Evolutionary conservation across 768 basidiomycete genomes (phyloP), one percentile per base, ranked within the genome.

Genomic region (Punctularia strigosozonata): DNA sequence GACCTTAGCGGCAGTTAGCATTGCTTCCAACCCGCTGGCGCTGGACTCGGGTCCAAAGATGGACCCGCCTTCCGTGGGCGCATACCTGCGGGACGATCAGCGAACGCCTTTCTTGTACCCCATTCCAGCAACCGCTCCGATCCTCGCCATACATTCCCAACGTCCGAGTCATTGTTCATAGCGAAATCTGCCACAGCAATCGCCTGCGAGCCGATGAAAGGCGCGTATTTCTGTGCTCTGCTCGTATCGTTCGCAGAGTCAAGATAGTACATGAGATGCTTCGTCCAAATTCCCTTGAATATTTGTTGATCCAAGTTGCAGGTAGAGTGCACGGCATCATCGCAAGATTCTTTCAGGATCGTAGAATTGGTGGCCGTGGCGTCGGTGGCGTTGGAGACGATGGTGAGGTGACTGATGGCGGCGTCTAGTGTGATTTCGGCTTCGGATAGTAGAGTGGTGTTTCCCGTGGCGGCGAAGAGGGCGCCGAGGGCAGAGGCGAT

Each of bases 31-130:
- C 26, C 26, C 26, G 26, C 26, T 28, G 10, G 26, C 15, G 26
- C 26, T 28, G 10, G 26, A 8, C 26, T 28, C 26, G 15, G 58
- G 51, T 30, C 48, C 48, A 46, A 51, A 56, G 20, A 46, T 25
- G 1, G 51, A 51, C 8, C 56, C 58, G 17, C 55, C 54, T 39
- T 48, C 14, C 25, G 51, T 18, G 5, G 43, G 37, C 3, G 57
- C 52, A 35, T 60, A 59, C 59, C 60, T n/a, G n/a, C n/a, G n/a
- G n/a, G n/a, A n/a, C n/a, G n/a, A n/a, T n/a, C n/a, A n/a, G n/a
- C n/a, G n/a, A n/a, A n/a, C n/a, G n/a, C n/a, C n/a, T n/a, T n/a
- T n/a, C n/a, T n/a, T n/a, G n/a, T n/a, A 28, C 8, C 26, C 26
- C 26, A 8, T 28, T 8, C 26, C 15, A 8, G 26, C 26, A 8